phyloP scores from a whole-genome alignment of 23 red algal species.

The Gracilaria domingensis region DNA sequence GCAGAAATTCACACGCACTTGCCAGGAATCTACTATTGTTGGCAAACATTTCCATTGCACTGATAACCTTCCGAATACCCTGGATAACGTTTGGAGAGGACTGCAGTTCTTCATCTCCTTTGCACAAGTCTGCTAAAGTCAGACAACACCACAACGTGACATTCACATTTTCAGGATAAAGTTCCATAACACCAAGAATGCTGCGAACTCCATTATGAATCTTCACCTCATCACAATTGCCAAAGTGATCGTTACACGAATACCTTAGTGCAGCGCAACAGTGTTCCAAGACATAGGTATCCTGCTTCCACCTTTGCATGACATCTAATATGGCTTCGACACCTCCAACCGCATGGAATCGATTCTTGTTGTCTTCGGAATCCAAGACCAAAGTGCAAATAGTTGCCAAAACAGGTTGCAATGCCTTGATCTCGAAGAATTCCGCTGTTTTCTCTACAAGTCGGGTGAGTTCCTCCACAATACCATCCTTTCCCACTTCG shows the following conservation, averaged over 20 bases:
- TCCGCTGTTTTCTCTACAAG: conserved; percentile 61
- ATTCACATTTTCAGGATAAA: conserved; percentile 71
- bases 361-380: conserved; percentile 72
- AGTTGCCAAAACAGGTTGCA: conserved; percentile 66
- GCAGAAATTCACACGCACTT: conserved; percentile 67
- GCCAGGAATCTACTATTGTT: conserved; percentile 60
- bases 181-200: conserved; percentile 64
- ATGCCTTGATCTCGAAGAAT: conserved; percentile 35
- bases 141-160: conserved; percentile 62
- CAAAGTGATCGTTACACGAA: conserved; percentile 74
- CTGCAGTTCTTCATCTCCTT: conserved; percentile 72
- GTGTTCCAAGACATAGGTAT: conserved; percentile 60
- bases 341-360: conserved; percentile 61
- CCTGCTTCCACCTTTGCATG: conserved; percentile 68
- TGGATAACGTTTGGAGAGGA: conserved; percentile 64
- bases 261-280: conserved; percentile 64
- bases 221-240: conserved; percentile 76
- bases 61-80: conserved; percentile 61
- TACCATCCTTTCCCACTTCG: conserved; percentile 70
- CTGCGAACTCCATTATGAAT: conserved; percentile 70
- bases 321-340: conserved; percentile 71
- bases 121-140: conserved; percentile 67
- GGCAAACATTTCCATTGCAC: conserved; percentile 66
- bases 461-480: conserved; percentile 63
- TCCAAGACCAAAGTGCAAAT: conserved; percentile 74